Conservation (phyloP, 176 grass and related monocot species). For the Carex myosuroides region DNA sequence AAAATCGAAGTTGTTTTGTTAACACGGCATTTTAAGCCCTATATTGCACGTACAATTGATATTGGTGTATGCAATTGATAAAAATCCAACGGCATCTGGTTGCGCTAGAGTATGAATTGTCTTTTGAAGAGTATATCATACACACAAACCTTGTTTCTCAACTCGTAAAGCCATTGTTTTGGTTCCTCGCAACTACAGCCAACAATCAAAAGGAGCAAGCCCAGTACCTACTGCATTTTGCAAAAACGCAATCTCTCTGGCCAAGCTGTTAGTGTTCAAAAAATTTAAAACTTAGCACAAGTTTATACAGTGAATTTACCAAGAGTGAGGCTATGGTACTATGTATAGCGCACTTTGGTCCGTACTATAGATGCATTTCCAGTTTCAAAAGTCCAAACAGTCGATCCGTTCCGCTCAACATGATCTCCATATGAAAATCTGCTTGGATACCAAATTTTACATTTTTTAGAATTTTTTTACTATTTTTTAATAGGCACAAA, state of each 20-base stretch:
- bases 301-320: neutral
- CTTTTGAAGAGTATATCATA: conserved; percentile 1
- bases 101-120: neutral
- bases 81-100: neutral
- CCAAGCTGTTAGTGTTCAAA: conserved; percentile 46
- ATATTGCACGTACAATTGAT: neutral
- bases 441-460: too few relatives aligned
- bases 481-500: too few relatives aligned
- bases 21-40: neutral
- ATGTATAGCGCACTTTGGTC: too few relatives aligned
- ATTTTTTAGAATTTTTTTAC: too few relatives aligned
- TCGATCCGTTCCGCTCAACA: too few relatives aligned
- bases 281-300: neutral
- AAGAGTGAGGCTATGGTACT: too few relatives aligned
- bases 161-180: conserved; percentile 94
- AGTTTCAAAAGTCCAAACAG: too few relatives aligned
- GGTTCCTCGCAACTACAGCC: conserved; percentile 80
- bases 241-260: conserved; percentile 82
- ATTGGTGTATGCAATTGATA: neutral
- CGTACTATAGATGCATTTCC: too few relatives aligned
- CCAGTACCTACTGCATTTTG: conserved; percentile 95
- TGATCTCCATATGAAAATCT: too few relatives aligned
- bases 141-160: conserved; percentile 65
- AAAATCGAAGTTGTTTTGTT: conserved; percentile 4
- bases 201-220: conserved; percentile 86